phyloP scores from a whole-genome alignment of 805 yeast species.

The Candida argentea region DNA sequence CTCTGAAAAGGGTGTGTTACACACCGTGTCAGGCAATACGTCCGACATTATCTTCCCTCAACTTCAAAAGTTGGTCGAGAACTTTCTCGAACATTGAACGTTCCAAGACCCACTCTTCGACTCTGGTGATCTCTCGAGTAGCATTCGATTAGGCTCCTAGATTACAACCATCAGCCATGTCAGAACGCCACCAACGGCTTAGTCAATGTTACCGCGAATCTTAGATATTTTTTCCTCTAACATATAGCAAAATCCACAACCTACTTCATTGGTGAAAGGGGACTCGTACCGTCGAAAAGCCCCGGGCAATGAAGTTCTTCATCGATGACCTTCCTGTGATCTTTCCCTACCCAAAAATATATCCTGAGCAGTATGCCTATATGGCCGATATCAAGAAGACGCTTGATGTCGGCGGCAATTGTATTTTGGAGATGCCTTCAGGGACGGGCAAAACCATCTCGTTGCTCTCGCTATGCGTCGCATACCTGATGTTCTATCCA shows the following conservation, averaged over 20 bases:
- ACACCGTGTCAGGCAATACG: constrained; percentile 61
- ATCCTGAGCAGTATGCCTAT: constrained; percentile 97
- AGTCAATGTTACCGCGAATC: no score
- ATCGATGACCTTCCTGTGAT: constrained; percentile 94
- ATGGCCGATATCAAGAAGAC: constrained; percentile 94
- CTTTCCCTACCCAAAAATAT: constrained; percentile 93
- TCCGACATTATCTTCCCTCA: constrained; percentile 81
- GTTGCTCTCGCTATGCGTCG: constrained; percentile 79
- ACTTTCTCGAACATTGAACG: no score
- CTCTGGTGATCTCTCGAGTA: no score
- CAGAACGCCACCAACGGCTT: no score
- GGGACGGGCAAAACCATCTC: constrained; percentile 98
- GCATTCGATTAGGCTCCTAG: no score
- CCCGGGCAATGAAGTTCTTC: constrained; percentile 73
- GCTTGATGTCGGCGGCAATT: constrained; percentile 91
- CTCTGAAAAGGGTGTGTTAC: constrained; percentile 29
- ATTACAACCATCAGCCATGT: no score
- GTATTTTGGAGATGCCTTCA: constrained; percentile 97
- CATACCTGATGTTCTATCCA: constrained; percentile 91
- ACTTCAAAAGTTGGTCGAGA: constrained; percentile 28
- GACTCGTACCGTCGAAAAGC: no score
- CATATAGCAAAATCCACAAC: no score
- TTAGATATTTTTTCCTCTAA: no score
- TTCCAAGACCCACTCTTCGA: no score
- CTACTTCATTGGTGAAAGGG: no score